Conservation (phyloP, 768 basidiomycete species). For the Boletus speciosus region DNA sequence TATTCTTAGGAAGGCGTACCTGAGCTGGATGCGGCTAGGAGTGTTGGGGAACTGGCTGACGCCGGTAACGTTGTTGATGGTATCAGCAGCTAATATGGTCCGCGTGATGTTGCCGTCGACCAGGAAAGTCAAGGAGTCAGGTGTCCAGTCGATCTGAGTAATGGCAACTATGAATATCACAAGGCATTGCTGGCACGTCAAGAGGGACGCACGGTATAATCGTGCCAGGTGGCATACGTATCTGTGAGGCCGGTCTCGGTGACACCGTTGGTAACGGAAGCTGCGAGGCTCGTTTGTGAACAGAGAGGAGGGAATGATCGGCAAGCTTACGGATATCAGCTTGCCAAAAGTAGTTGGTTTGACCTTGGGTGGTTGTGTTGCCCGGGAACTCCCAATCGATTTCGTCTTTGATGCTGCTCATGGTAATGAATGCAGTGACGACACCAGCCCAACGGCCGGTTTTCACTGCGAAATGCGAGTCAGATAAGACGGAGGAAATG, state of each 20-base stretch:
- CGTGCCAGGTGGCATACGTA: conserved; percentile 69
- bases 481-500: background rate
- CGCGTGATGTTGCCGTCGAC: conserved; percentile 73
- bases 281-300: conserved; percentile 24
- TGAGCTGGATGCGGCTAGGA: conserved; percentile 77
- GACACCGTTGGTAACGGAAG: conserved; percentile 47
- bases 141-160: conserved; percentile 76
- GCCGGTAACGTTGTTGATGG: conserved; percentile 47
- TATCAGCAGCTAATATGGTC: conserved; percentile 59
- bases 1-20: conserved; percentile 38
- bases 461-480: conserved; percentile 48
- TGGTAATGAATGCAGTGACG: conserved; percentile 81
- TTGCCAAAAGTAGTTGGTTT: conserved; percentile 83
- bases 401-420: conserved; percentile 81
- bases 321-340: conserved; percentile 55
- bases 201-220: conserved; percentile 57
- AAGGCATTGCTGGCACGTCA: background rate
- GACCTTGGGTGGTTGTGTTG: conserved; percentile 54
- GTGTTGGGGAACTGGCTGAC: conserved; percentile 68
- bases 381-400: conserved; percentile 89
- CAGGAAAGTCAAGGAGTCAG: conserved; percentile 57
- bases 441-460: conserved; percentile 78
- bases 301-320: background rate
- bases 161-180: background rate
- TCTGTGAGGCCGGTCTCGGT: conserved; percentile 50